These are phyloP conservation scores for Umbelopsis isabellina DNA, from an alignment of 192 early-diverging fungal genomes.

Conservation along the genomic window DNA sequence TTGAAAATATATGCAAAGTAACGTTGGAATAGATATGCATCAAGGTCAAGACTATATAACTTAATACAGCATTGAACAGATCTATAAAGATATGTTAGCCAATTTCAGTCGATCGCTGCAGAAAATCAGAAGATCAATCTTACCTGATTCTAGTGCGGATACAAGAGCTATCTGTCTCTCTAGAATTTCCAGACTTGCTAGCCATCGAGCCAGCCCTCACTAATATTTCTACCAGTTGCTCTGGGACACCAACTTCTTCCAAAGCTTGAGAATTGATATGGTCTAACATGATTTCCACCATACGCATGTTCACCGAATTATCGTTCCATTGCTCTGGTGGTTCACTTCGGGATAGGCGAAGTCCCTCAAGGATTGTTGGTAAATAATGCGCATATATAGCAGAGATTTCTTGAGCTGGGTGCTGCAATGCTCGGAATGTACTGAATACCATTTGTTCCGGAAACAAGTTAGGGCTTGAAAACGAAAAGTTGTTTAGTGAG, in stretches of 20 bases:
- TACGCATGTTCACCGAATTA: neutral
- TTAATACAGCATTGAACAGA: neutral
- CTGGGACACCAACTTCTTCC: no score
- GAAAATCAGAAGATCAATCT: neutral
- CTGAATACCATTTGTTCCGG: no score
- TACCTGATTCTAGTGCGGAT: constrained; percentile 1
- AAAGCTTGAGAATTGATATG: neutral
- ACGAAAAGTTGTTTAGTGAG: no score
- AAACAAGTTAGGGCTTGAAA: no score
- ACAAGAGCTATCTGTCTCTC: neutral
- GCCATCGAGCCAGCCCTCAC: neutral
- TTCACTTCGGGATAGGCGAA: neutral
- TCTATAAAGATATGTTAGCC: neutral
- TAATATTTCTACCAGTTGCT: neutral
- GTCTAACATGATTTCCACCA: neutral
- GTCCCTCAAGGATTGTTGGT: neutral
- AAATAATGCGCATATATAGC: neutral
- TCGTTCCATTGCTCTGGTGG: constrained; percentile 1
- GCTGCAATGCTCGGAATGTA: neutral
- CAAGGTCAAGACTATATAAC: neutral
- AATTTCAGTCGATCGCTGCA: neutral
- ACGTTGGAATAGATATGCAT: neutral
- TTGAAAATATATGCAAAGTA: neutral
- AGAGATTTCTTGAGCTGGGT: neutral
- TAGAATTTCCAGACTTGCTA: no score